phyloP scores from a whole-genome alignment of 225 moss, liverwort and hornwort genomes.

The Asterella californica region DNA sequence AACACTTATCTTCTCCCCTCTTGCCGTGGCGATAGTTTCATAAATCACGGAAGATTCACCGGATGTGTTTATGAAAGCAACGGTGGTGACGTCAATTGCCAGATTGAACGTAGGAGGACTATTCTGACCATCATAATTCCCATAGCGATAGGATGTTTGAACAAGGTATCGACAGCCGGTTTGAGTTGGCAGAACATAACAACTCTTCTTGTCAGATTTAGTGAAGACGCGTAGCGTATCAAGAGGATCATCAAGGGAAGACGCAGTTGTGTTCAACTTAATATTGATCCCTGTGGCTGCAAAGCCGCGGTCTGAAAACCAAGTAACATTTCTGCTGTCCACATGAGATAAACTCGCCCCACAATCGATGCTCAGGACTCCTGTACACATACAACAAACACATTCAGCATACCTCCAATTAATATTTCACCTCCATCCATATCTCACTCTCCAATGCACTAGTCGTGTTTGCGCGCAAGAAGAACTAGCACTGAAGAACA shows the following conservation, averaged over 20 bases:
- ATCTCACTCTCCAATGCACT: neutral
- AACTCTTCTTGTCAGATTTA: neutral
- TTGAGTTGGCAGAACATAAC: neutral
- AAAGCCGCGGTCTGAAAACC: neutral
- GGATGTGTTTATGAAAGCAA: neutral
- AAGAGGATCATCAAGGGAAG: neutral
- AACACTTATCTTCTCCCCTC: neutral
- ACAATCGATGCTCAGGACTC: conserved; percentile 7
- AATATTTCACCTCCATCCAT: neutral
- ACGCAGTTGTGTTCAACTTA: neutral
- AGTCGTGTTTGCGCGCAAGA: neutral
- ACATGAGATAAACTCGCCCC: neutral
- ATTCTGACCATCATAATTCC: conserved; percentile 10
- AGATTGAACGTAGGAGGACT: conserved; percentile 3
- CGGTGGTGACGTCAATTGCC: conserved; percentile 3
- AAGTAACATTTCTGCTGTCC: neutral
- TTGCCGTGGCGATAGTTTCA: conserved; percentile 1
- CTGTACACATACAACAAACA: neutral
- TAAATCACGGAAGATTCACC: neutral
- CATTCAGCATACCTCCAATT: neutral
- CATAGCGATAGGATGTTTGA: conserved; percentile 3
- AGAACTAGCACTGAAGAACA: neutral
- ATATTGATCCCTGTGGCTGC: neutral
- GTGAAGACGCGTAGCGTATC: conserved; percentile 4
- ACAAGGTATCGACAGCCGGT: conserved; percentile 1